phyloP scores from a whole-genome alignment of 305 asterid genomes.

The Petunia hybrid region DNA sequence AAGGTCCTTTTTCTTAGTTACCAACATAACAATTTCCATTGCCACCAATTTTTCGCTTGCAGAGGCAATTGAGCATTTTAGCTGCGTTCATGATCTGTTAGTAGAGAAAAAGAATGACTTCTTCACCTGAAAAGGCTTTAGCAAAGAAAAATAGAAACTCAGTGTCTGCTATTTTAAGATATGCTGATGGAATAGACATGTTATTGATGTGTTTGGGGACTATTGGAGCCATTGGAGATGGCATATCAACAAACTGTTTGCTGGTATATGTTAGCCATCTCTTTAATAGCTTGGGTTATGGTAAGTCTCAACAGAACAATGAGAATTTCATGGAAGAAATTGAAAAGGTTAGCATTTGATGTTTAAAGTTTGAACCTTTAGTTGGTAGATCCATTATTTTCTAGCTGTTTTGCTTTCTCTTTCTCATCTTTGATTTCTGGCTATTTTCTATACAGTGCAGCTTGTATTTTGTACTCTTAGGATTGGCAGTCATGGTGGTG shows the following conservation, averaged over 20 bases:
- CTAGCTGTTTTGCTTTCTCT: neutral
- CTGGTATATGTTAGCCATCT: slow-evolving; percentile 71
- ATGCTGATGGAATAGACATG: slow-evolving; percentile 76
- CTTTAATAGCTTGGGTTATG: slow-evolving; percentile 81
- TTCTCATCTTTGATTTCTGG: slow-evolving; percentile 29
- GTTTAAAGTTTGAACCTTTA: neutral
- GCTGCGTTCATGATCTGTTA: no score
- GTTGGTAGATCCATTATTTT: neutral
- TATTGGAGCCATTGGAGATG: slow-evolving; percentile 91
- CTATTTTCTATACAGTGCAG: slow-evolving; percentile 68
- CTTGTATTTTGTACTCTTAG: slow-evolving; percentile 82
- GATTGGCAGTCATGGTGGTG: slow-evolving; percentile 73
- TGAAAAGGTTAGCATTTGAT: slow-evolving; percentile 58
- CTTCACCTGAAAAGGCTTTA: slow-evolving; percentile 11
- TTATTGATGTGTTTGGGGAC: slow-evolving; percentile 79
- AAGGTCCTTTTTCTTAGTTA: neutral
- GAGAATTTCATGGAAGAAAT: slow-evolving; percentile 68
- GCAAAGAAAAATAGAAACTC: slow-evolving; percentile 40
- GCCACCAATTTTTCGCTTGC: neutral
- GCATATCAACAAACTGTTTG: slow-evolving; percentile 79
- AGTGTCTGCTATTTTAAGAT: slow-evolving; percentile 58
- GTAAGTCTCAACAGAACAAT: slow-evolving; percentile 53
- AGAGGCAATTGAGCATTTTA: slow-evolving; percentile 7
- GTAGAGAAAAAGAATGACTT: slow-evolving; percentile 21
- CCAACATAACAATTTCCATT: neutral